Percentiles rank a stretch among this genome's conserved stretches.
phyloP scores from a whole-genome alignment of 2,329 filamentous ascomycete species.

The Colletotrichum tropicicola region DNA sequence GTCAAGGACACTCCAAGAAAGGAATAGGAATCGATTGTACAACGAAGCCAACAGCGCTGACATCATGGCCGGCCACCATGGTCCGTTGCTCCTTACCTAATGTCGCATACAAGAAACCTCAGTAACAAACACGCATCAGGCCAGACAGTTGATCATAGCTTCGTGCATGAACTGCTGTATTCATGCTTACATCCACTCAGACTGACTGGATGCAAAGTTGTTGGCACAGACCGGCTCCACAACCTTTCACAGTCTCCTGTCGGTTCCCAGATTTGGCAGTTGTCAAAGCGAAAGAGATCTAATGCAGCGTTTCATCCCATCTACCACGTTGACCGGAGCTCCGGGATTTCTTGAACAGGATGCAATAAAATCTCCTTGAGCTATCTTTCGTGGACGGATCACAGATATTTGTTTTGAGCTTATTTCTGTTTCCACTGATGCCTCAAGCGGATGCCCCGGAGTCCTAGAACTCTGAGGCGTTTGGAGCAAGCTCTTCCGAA shows the following conservation, averaged over 20 bases:
- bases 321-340: conserved; percentile 6
- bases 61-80: not conserved
- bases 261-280: not conserved
- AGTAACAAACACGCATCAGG: not conserved
- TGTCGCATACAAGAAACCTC: not conserved
- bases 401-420: not conserved
- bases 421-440: not conserved
- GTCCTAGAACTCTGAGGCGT: not conserved
- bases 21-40: no score
- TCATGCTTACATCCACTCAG: not conserved
- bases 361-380: not conserved
- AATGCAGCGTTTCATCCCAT: conserved; percentile 3
- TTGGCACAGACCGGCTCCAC: not conserved
- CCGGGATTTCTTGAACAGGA: not conserved
- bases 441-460: not conserved
- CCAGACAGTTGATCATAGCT: not conserved
- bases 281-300: not conserved
- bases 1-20: no score
- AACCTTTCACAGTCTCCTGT: not conserved
- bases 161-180: not conserved
- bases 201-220: not conserved
- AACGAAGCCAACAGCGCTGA: not conserved
- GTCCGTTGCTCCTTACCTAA: no score
- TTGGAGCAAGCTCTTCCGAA: conserved; percentile 8
- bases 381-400: not conserved